Base-by-base conservation (phyloP, 2,329 filamentous ascomycete species). In the Trichothecium roseum region DNA sequence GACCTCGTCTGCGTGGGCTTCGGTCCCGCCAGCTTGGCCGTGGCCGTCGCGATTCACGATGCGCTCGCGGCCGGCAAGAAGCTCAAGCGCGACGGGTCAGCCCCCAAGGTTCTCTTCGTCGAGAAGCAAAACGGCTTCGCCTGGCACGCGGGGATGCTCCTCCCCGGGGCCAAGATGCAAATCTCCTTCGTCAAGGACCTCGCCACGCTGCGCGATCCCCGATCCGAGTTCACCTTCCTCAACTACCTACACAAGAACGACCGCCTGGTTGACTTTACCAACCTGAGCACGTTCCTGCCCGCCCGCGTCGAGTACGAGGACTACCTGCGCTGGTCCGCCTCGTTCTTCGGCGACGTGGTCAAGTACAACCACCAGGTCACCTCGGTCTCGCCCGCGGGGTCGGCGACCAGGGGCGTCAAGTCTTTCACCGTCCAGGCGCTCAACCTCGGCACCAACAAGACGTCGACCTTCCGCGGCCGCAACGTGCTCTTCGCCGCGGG, bases 111-210 rank as follows among this genome's bases (percentile, higher is more conserved):
- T 4, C 72, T 84, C 30, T 96, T 95, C 59, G 62, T 96, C 17
- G 89, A 96, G 65, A 82, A 84, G 57, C 89, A 96, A 60, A 52
- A 67, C 22, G 64, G 70, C 32, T 96, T 96, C 53, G 77, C 83
- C 39, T 96, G 89, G 89, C 89, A 96, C 58, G 79, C 86, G 1
- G 89, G 89, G 40, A 96, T 96, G 89, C 76, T 95, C 40, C 73
- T 96, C 3, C 85, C 87, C 0, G 88, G 87, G 5, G 84, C 88
- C 35, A 87, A 83, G 62, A 96, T 96, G 89, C 89, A 96, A 56
- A 96, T 96, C 48, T 93, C 85, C 8, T 96, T 94, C 64, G 73
- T 96, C 63, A 96, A 96, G 64, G 89, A 96, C 54, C 74, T 96
- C 57, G 89, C 89, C 4, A 91, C 85, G 4, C 69, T 94, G 46